Base-by-base conservation (phyloP, 352 stramenopile species). In the Phytophthora hibernalis region DNA sequence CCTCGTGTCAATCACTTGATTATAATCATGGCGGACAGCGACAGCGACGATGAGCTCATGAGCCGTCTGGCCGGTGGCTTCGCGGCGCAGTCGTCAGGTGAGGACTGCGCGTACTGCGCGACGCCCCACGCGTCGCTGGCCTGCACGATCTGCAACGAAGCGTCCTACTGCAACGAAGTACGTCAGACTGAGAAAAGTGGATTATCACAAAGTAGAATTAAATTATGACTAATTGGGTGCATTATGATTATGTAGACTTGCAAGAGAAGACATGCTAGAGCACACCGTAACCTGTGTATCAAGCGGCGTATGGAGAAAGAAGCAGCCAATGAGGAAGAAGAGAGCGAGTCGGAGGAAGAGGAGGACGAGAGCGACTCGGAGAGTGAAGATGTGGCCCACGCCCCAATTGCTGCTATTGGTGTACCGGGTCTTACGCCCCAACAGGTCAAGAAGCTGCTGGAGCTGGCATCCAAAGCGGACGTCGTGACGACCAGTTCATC, bases 31-130 rank as follows among this genome's bases (percentile, higher is more conserved):
- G 62, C 56, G 28, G 85, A 96, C 71, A 96, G 81, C 74, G 85
- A 96, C 79, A 96, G 87, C 79, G 87, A 94, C 57, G 87, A 96
- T 57, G 87, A 96, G 72, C 83, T 96, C 65, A 92, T 96, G 85
- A 89, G 57, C 54, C 76, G 79, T 24, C 80, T 94, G 33, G 82
- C 75, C 21, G 82, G 71, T 47, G 63, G 71, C 33, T 80, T 85
- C 31, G 51, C 62, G 22, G 50, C 5, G n/a, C n/a, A n/a, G 28
- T 51, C 38, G 3, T 65, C 70, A 49, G 50, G 76, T 15, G 82
- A 91, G 61, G 77, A 92, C 56, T 96, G 87, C 66, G 72, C 75
- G n/a, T 91, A 94, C 74, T 96, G 87, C 54, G 76, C 70, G 4
- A 68, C 82, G 54, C 66, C 76, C 31, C 77, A 89, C 52, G 84